These are phyloP conservation scores for Tetrapisispora pingtungensis DNA, from an alignment of 805 yeast genomes.

Conservation along the genomic window DNA sequence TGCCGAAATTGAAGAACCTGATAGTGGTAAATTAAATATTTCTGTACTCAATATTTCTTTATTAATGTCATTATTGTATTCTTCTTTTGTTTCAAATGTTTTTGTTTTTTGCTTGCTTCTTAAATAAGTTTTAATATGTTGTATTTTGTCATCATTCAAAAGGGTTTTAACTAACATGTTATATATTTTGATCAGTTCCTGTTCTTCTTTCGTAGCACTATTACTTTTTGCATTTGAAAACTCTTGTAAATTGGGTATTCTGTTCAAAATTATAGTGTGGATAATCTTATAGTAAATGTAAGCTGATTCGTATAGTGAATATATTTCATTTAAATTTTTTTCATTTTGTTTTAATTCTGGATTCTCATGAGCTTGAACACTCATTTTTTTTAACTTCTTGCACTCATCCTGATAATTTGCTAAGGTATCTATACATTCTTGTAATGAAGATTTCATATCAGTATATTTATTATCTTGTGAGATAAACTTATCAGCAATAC, in stretches of 20 bases:
- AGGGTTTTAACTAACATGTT: conserved; percentile 24
- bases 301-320: conserved; percentile 23
- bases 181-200: conserved; percentile 25
- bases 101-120: conserved; percentile 11
- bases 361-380: conserved; percentile 1
- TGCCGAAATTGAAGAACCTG: conserved; percentile 8
- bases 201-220: conserved; percentile 10
- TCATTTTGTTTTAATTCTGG: background rate
- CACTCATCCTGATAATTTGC: conserved; percentile 26
- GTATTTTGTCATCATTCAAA: conserved; percentile 23
- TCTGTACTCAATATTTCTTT: background rate
- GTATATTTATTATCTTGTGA: conserved; percentile 7
- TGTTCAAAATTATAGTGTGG: conserved; percentile 20
- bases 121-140: conserved; percentile 18
- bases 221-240: conserved; percentile 17
- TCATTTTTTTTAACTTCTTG: conserved; percentile 13
- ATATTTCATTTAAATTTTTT: conserved; percentile 3
- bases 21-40: conserved; percentile 2
- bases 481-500: conserved; percentile 15
- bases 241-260: conserved; percentile 21
- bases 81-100: background rate
- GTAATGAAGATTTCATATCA: conserved; percentile 18
- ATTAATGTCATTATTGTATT: background rate
- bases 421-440: conserved; percentile 26
- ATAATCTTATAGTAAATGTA: conserved; percentile 29